phyloP scores from a whole-genome alignment of 768 basidiomycete species.

The Lactifluus volemus region DNA sequence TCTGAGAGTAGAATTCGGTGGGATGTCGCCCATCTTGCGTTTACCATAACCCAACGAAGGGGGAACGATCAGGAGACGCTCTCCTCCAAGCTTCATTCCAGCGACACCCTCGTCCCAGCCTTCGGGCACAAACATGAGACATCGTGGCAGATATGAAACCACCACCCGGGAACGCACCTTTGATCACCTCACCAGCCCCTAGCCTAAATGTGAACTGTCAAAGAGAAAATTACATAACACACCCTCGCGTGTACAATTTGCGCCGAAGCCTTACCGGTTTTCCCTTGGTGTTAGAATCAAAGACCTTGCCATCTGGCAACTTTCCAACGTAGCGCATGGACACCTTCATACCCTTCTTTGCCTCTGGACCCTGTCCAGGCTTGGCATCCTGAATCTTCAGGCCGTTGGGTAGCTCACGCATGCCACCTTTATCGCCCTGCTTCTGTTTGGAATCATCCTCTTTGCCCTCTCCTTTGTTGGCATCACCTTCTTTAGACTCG shows the following conservation, averaged over 20 bases:
- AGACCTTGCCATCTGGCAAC: constrained; percentile 62
- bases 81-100: constrained; percentile 89
- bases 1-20: constrained; percentile 68
- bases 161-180: constrained; percentile 39
- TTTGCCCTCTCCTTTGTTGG: constrained; percentile 16
- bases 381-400: constrained; percentile 71
- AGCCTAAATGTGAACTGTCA: constrained; percentile 66
- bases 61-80: constrained; percentile 73
- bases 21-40: constrained; percentile 54
- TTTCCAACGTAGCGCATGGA: constrained; percentile 93
- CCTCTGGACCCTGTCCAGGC: constrained; percentile 73
- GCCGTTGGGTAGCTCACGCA: constrained; percentile 53
- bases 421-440: constrained; percentile 28
- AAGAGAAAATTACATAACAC: constrained; percentile 8
- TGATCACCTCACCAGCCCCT: constrained; percentile 88
- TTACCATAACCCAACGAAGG: constrained; percentile 64
- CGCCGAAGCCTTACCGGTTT: constrained; percentile 54
- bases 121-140: constrained; percentile 22
- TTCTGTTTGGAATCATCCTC: constrained; percentile 23
- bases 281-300: constrained; percentile 78
- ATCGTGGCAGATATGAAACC: neutral
- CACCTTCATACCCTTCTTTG: constrained; percentile 78
- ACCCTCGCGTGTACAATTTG: neutral
- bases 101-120: constrained; percentile 89
- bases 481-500: constrained; percentile 16